These are phyloP conservation scores for Haplographium delicatum DNA, from an alignment of 495 filamentous ascomycete species.

Conservation along the genomic window DNA sequence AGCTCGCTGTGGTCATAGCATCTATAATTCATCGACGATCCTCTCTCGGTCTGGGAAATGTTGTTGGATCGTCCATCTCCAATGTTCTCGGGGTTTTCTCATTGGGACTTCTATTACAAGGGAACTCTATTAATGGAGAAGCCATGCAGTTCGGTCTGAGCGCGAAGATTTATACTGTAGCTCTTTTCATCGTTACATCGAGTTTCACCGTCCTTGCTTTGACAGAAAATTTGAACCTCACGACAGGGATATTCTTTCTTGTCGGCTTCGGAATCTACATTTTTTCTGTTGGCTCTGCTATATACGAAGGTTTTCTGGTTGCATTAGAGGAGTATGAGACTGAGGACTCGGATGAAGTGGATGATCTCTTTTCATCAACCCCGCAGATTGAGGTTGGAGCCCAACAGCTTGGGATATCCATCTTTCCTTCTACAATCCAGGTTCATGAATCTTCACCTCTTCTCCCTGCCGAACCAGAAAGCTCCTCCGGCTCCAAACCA, in stretches of 20 bases:
- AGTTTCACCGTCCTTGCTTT: conserved; percentile 33
- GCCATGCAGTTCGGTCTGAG: conserved; percentile 39
- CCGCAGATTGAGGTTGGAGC: not conserved
- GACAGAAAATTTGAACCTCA: conserved; percentile 22
- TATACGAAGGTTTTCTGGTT: conserved; percentile 37
- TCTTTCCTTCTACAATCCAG: not conserved
- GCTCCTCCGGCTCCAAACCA: not conserved
- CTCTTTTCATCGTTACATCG: conserved; percentile 36
- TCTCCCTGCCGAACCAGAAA: not conserved
- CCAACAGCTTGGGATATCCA: not conserved
- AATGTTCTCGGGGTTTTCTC: conserved; percentile 55
- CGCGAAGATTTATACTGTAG: conserved; percentile 41
- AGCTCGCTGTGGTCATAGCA: conserved; percentile 50
- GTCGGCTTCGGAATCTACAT: conserved; percentile 42
- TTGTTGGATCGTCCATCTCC: conserved; percentile 50
- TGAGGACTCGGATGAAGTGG: not conserved
- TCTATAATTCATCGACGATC: conserved; percentile 40
- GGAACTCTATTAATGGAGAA: not conserved
- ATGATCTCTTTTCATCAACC: not conserved
- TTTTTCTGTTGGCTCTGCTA: conserved; percentile 38
- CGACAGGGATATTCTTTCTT: conserved; percentile 36
- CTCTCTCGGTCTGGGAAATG: conserved; percentile 49
- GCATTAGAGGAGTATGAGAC: conserved; percentile 31
- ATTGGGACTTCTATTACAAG: conserved; percentile 41
- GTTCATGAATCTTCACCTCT: conserved; percentile 9